Base-by-base conservation (phyloP, 1,284 basidiomycete genomes). In the Sphaerobolus stellatus region DNA sequence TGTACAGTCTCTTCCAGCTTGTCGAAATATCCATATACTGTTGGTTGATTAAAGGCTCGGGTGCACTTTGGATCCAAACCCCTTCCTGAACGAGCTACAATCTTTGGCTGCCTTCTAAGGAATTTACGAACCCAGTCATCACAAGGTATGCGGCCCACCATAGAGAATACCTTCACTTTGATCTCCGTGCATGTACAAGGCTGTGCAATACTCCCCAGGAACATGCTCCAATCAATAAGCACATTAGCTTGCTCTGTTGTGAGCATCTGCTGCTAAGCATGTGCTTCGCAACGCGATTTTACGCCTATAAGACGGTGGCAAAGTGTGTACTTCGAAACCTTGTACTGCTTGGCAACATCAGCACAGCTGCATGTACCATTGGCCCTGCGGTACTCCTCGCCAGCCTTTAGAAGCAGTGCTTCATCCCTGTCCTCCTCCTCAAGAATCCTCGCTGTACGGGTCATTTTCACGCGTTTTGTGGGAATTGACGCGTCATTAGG, bases 41-140 rank as follows among this genome's bases (percentile, higher is more conserved):
- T 40, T 13, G 59, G 45, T 4, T 20, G 57, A 52, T 72, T 73
- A 14, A 73, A 52, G 7, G 59, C 55, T 3, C 55, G 24, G 4
- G 70, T 71, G 14, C 63, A 61, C 48, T 64, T 66, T 1, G 52
- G 41, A 34, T 74, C 69, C 9, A 72, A 57, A 13, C 56, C 49
- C n/a, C 49, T 47, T 1, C 64, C 62, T 60, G 61, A 64, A 22
- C 56, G 48, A 3, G 59, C 44, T 27, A 66, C 66, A 4, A 72
- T 30, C 16, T 66, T 56, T 3, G 62, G 60, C 48, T 71, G 65
- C 1, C 63, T 52, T 4, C 56, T 25, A n/a, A 62, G 36, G 53
- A 68, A 68, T 2, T 31, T 33, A 4, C 41, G 14, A n/a, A 57
- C 20, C 57, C 59, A 59, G 20, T 34, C 16, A 4, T 30, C n/a